Evolutionary conservation across 83 land plant genomes (phyloP).

Genomic region (Picea abies): DNA sequence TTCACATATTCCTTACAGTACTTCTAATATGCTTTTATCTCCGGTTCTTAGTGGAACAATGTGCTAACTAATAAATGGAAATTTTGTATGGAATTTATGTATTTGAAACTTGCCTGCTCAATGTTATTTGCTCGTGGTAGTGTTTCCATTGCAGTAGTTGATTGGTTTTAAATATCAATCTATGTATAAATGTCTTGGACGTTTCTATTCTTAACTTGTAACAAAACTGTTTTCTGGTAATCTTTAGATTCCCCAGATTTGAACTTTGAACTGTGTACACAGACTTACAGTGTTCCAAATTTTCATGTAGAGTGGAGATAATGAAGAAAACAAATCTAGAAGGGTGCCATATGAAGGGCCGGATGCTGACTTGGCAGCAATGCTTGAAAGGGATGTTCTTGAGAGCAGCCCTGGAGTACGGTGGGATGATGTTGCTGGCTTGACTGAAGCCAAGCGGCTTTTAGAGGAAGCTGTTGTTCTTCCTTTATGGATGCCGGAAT

Average conservation of each 20-base stretch:
- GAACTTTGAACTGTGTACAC: neutral
- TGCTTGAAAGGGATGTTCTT: conserved; percentile 94
- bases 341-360: conserved; percentile 94
- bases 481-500: conserved; percentile 95
- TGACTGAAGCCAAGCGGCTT: conserved; percentile 86
- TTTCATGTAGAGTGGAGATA: conserved; percentile 69
- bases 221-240: neutral
- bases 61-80: neutral
- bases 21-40: neutral
- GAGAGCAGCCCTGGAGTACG: conserved; percentile 84
- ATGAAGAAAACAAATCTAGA: conserved; percentile 78
- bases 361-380: conserved; percentile 90
- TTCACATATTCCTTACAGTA: too few species aligned
- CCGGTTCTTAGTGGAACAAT: neutral
- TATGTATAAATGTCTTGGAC: neutral
- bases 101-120: neutral
- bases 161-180: neutral
- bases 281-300: neutral
- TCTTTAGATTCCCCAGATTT: neutral
- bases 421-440: conserved; percentile 96
- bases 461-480: conserved; percentile 95
- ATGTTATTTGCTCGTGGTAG: neutral
- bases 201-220: neutral
- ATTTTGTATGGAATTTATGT: neutral
- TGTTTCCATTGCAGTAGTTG: too few species aligned